phyloP scores from a whole-genome alignment of 768 basidiomycete genomes.

The Leccinum ochraceum region DNA sequence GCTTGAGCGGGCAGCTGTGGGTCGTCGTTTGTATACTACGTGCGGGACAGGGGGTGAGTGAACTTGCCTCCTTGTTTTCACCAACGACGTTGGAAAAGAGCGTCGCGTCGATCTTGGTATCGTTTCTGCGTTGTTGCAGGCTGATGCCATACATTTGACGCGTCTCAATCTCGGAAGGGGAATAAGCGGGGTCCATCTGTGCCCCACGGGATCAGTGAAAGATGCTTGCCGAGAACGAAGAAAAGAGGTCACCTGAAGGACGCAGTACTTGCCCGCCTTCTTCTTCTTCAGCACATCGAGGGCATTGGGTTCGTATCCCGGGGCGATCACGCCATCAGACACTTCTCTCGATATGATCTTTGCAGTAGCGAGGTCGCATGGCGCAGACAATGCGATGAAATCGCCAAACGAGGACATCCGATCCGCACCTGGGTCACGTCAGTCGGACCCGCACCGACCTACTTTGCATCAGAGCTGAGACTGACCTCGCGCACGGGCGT shows the following conservation, averaged over 20 bases:
- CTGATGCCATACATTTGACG: conserved; percentile 94
- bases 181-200: conserved; percentile 87
- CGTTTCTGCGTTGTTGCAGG: conserved; percentile 89
- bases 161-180: conserved; percentile 80
- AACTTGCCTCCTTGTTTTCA: conserved; percentile 76
- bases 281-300: conserved; percentile 92
- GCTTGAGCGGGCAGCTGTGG: conserved; percentile 72
- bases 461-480: not conserved
- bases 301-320: conserved; percentile 86
- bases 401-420: conserved; percentile 99
- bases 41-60: not conserved
- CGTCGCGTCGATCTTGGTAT: conserved; percentile 77
- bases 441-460: conserved; percentile 6
- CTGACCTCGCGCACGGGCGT: conserved; percentile 91
- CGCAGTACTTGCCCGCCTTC: conserved; percentile 98
- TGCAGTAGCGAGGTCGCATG: conserved; percentile 93
- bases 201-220: conserved; percentile 9
- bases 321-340: conserved; percentile 97
- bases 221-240: not conserved
- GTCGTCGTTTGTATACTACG: not conserved
- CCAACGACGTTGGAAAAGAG: conserved; percentile 90
- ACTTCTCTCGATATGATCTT: conserved; percentile 98
- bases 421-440: conserved; percentile 70
- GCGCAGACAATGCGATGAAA: conserved; percentile 93
- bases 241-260: conserved; percentile 68